Evolutionary conservation across 768 basidiomycete genomes (phyloP), one percentile per base, ranked within the genome.

Genomic region (Boletus tomentosulus): DNA sequence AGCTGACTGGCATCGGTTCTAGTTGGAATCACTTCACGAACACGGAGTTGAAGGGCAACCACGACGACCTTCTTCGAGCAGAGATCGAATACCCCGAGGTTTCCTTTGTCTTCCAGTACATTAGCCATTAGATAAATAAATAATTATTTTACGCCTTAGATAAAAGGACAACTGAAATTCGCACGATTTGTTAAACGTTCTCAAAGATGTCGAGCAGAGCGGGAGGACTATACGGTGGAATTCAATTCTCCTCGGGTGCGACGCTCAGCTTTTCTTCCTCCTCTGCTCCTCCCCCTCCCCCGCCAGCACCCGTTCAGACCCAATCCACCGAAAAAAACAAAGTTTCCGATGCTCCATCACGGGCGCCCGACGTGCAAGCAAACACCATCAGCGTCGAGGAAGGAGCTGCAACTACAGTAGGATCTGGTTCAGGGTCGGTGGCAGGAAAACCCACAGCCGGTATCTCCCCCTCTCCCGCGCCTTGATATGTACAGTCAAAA

Each of bases 11-110:
- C 24, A 16, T 42, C 2, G 1, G 25, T 39, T 46, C 28, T 65
- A 97, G 95, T 27, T 98, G 97, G 97, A 98, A 99, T 69, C 97
- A 99, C 66, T 94, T 92, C 67, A 89, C 90, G 4, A 98, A 97
- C 61, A 74, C 69, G 1, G 92, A 97, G 64, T 76, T 99, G 45
- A 84, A 82, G 69, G 87, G 84, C 62, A 94, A 97, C 62, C 97
- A 99, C 63, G 97, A 99, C 63, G 96, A 98, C 67, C 78, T 99
- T 42, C 75, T 99, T 33, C 82, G 97, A 27, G 92, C 92, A 3
- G 97, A 99, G 69, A 81, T 86, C 38, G 92, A 89, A 10, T 60
- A 83, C 41, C 81, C 85, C 5, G 88, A 93, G 57, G 87, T 98
- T 46, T 95, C 94, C 0, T 96, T 92, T 63, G 94, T 95, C 41